Base-by-base conservation (phyloP, 164 flowering plant genomes). In the Vitis labrusca region DNA sequence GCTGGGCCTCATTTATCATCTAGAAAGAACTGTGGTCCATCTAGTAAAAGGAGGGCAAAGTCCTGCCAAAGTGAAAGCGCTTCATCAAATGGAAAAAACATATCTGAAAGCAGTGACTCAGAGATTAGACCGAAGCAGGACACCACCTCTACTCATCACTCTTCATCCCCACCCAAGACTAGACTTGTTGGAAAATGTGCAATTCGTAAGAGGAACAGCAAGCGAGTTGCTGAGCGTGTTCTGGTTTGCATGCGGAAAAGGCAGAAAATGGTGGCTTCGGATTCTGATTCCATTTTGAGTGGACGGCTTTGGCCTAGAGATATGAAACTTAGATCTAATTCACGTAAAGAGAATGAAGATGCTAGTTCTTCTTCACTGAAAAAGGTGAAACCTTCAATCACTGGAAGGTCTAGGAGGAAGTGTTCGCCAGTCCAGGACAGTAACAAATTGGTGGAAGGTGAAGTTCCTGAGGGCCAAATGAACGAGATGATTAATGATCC, bases 21-120 rank as follows among this genome's bases (percentile, higher is more conserved):
- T 5, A 80, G 74, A 72, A 88, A 80, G 75, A 90, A 85, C 74
- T 70, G 79, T 69, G 84, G 72, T 73, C 61, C 79, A 59, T 74
- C 86, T 76, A 65, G 59, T 69, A 81, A 78, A 66, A 81, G 74
- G 75, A 81, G 75, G 76, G 62, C 73, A 47, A 96, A 96, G 77
- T 81, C 86, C 59, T 73, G 71, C 75, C 97, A 79, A 79, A 88
- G 87, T 81, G 98, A 91, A 76, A 89, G 91, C 83, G 89, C 89
- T 66, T 89, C 96, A 61, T 89, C 94, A 47, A 88, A 86, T 85
- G 92, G 85, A 66, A 88, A 78, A 78, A 78, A 79, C 71, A 66
- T 80, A 66, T 87, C 91, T 54, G 92, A 86, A 67, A 92, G 91
- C 81, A 88, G 94, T 74, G 93, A 88, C 64, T 90, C 94, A 52